Base-by-base conservation (phyloP, 352 stramenopile species). In the Phytophthora melonis region DNA sequence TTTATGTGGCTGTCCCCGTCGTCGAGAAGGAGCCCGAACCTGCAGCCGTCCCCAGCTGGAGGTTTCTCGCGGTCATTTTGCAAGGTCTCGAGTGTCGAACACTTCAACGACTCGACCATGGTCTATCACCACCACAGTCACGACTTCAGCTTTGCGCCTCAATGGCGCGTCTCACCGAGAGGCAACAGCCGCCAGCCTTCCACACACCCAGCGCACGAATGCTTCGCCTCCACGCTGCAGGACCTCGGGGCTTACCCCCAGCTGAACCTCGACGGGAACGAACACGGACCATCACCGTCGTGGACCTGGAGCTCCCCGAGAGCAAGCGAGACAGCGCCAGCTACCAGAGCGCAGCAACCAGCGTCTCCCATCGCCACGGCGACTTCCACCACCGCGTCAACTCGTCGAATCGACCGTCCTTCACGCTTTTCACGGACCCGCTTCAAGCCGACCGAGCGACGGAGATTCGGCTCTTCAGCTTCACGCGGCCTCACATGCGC, bases 361-460 rank as follows among this genome's bases (percentile, higher is more conserved):
- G 58, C 14, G 36, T 43, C 1, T 70, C 58, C 30, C 58, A 77
- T 8, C 58, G 55, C 19, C 70, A 45, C 36, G 36, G 19, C n/a
- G 47, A 25, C 18, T 53, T 53, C 19, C 47, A 27, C 16, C 47
- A 53, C 47, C n/a, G 70, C 18, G 18, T 73, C n/a, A 77, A 77
- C 27, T 73, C 64, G 8, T 76, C 69, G 27, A 74, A 81, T 39
- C 52, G 58, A 3, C 63, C 72, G 45, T 66, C 57, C 23, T 74
- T 86, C 39, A 50, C 72, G 36, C 61, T 81, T 14, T 80, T 76
- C 66, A 86, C 79, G 30, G 76, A 86, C 55, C 66, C 65, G 32
- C 63, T 83, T 13, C 74, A 86, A 66, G 66, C 66, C 14, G 66
- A 80, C 32, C 70, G 68, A 36, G 67, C 67, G 16, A 66, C 56